phyloP scores from a whole-genome alignment of 306 rosid genomes.

The Delonix regia region DNA sequence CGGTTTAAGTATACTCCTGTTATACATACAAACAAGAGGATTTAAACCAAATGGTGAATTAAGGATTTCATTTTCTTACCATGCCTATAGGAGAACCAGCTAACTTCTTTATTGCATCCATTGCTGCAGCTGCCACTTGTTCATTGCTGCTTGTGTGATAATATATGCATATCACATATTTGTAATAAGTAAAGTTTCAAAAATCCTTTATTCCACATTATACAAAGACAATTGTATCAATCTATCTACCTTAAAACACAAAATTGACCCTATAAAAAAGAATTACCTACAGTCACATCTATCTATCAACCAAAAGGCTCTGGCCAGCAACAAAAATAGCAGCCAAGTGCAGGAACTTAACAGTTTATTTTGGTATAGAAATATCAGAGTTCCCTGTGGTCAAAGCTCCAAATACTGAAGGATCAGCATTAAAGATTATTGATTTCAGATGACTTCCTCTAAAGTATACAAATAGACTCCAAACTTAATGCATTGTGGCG shows the following conservation, averaged over 20 bases:
- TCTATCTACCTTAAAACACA: background rate
- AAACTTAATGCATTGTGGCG: background rate
- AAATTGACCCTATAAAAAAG: background rate
- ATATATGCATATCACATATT: conserved; percentile 13
- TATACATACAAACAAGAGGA: conserved; percentile 23
- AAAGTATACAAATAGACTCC: background rate
- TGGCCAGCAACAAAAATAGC: background rate
- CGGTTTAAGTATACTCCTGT: conserved; percentile 16
- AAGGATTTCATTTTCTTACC: conserved; percentile 51
- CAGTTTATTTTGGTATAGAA: conserved; percentile 1
- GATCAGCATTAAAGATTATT: conserved; percentile 20
- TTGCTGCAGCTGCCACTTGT: conserved; percentile 69
- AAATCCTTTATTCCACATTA: background rate
- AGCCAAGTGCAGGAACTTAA: background rate
- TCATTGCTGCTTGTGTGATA: conserved; percentile 59
- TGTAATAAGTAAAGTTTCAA: background rate
- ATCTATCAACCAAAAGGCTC: background rate
- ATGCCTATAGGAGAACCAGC: conserved; percentile 74
- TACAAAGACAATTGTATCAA: conserved; percentile 2
- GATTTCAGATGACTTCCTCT: conserved; percentile 4
- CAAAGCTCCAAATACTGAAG: background rate
- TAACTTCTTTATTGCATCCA: conserved; percentile 67
- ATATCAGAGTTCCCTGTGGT: conserved; percentile 1
- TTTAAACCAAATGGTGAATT: conserved; percentile 17
- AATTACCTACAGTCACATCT: background rate